Evolutionary conservation across 192 early-diverging fungal genomes (phyloP), one percentile per base, ranked within the genome.

Genomic region (Chytriomyces sp.): DNA sequence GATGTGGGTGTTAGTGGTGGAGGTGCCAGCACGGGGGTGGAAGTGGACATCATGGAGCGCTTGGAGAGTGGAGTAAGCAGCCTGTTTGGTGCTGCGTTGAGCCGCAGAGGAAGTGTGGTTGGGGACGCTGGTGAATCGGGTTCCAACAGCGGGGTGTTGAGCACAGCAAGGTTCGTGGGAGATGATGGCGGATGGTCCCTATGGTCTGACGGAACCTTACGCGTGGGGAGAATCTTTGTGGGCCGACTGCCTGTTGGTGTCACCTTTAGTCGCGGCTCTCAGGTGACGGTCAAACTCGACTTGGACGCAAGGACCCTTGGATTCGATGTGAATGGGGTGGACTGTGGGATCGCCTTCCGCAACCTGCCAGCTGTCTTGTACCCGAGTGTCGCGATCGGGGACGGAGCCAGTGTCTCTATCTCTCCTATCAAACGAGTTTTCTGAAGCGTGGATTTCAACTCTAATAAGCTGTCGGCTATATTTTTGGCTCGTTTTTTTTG

Each of bases 161-260:
- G 22, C 37, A 12, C 54, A 10, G 38, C 49, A 6, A 12, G 52
- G 30, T 74, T 74, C 41, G 64, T 74, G 33, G 73, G 73, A n/a
- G 73, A 74, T 12, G 73, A 74, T 52, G 73, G 73, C n/a, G 73
- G 73, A n/a, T 74, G 63, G 63, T 66, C 63, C 33, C 14, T 74
- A 6, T 74, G 53, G 41, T 38, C 31, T 34, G 73, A 74, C 54
- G 73, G 73, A 19, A 55, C 73, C 5, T 39, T 74, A 12, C 61
- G 64, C 22, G 73, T 74, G 32, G 73, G 73, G 8, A 64, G 37
- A 28, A 74, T 74, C 14, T 74, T 74, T 44, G 73, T 74, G 49
- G 73, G 73, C 38, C 44, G 73, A 12, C 34, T 74, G 63, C 73
- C 73, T 2, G 19, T 5, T 10, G 73, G 73, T 6, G 52, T 74